Conservation (phyloP, 306 rosid genomes). For the Sesbania bispinosa region DNA sequence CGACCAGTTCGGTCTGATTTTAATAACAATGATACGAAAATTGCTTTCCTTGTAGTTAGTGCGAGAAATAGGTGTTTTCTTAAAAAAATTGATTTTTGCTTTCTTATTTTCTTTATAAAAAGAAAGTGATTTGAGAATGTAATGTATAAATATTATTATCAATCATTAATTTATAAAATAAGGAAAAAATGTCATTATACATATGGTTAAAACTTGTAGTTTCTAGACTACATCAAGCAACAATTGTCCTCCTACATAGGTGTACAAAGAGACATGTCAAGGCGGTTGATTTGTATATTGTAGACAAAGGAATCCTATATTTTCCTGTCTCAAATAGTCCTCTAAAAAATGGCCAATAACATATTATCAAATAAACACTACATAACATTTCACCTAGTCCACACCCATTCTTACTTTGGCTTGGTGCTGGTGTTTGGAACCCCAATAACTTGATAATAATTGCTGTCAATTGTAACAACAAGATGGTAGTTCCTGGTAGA, state of each 20-base stretch:
- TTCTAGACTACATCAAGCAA: background rate
- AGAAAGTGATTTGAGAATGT: too few species aligned
- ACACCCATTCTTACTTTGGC: conserved; percentile 12
- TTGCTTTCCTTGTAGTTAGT: too few species aligned
- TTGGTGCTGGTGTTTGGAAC: background rate
- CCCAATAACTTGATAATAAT: conserved; percentile 31
- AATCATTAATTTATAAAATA: background rate
- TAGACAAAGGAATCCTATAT: conserved; percentile 55
- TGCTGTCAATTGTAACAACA: conserved; percentile 47
- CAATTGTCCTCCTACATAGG: conserved; percentile 14
- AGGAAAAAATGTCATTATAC: background rate
- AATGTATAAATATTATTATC: too few species aligned
- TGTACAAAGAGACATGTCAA: conserved; percentile 41
- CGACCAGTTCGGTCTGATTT: too few species aligned
- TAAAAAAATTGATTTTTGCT: too few species aligned
- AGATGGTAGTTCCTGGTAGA: conserved; percentile 55
- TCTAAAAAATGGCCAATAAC: conserved; percentile 53
- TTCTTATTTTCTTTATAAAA: too few species aligned
- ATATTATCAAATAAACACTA: conserved; percentile 41
- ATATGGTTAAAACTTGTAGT: background rate
- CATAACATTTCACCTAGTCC: conserved; percentile 49
- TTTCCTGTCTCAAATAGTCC: conserved; percentile 57
- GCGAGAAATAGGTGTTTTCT: too few species aligned
- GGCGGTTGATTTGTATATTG: conserved; percentile 38
- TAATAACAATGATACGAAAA: too few species aligned